Evolutionary conservation across 1,284 basidiomycete genomes (phyloP), one percentile per base, ranked within the genome.

Genomic region (Phylloboletellus chloephorus): DNA sequence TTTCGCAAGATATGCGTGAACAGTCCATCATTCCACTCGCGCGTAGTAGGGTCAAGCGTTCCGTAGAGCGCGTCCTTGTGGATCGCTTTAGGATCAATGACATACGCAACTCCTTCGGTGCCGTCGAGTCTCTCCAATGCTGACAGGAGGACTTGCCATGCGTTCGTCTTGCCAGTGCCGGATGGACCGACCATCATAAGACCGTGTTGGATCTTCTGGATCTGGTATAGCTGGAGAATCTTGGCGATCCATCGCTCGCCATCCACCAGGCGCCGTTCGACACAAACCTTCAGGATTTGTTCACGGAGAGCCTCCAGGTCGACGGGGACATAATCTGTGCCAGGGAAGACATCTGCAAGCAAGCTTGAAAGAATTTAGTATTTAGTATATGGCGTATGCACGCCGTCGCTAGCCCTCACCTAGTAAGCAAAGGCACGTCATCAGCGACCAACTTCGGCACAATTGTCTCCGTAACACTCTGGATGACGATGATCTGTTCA

Each of bases 131-230:
- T 77, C 64, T 96, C 91, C 24, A 99, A 70, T 1, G 97, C 96
- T 3, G 82, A 79, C 8, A 98, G 75, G 2, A 99, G 73, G 30
- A 97, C 89, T 56, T 88, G 87, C 95, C 96, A 98, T 0, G 96
- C 95, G 53, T 94, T 89, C 6, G 89, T 96, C 70, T 99, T 99
- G 30, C 96, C 97, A 31, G 81, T 94, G 11, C 95, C 96, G 5
- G 97, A 96, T 1, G 95, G 84, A 2, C 96, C 96, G 37, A 99
- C 96, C 88, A 98, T 95, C 94, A 99, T 98, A 41, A 99, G 73
- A 67, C 96, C 96, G 64, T 98, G 97, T 55, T 97, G 93, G 48
- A 98, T 98, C 72, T 95, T 97, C 67, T 98, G 96, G 46, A 99
- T 98, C 65, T 98, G 96, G 64, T 98, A 98, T 10, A 99, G 76